Evolutionary conservation across 192 early-diverging fungal genomes (phyloP).

Genomic region (Coemansia sp.): DNA sequence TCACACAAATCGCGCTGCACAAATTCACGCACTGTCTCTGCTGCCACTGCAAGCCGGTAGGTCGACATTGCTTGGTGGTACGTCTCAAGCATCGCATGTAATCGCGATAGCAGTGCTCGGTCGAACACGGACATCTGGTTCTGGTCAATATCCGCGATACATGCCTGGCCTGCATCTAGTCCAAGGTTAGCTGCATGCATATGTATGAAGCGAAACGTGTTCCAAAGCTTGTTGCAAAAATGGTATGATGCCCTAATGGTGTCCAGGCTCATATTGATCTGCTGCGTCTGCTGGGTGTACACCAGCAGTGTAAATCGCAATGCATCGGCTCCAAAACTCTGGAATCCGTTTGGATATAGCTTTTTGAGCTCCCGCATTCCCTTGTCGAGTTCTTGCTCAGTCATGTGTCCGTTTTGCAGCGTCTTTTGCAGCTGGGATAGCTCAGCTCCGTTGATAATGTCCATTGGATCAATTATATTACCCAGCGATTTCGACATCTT

Average conservation of each 20-base stretch:
- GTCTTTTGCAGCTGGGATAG: conserved; percentile 61
- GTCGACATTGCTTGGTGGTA: conserved; percentile 68
- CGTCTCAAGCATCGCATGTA: conserved; percentile 67
- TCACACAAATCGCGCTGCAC: conserved; percentile 94
- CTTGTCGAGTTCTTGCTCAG: conserved; percentile 70
- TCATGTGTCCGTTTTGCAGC: conserved; percentile 72
- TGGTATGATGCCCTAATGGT: conserved; percentile 82
- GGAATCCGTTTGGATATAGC: conserved; percentile 89
- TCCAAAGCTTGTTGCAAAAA: conserved; percentile 98
- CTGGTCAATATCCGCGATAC: conserved; percentile 38
- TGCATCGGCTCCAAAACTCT: conserved; percentile 88
- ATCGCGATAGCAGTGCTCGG: conserved; percentile 79
- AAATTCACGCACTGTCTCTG: conserved; percentile 81
- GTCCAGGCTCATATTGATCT: conserved; percentile 91
- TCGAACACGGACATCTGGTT: conserved; percentile 67
- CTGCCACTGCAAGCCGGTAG: conserved; percentile 74
- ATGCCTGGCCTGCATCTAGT: conserved; percentile 3
- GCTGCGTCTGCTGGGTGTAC: conserved; percentile 77
- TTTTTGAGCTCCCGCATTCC: conserved; percentile 64
- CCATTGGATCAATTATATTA: conserved; percentile 71
- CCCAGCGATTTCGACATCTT: conserved; percentile 88
- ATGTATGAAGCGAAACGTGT: conserved; percentile 65
- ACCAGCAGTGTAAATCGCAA: conserved; percentile 68
- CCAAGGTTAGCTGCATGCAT: conserved; percentile 31
- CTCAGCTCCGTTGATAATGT: conserved; percentile 68